Conservation (phyloP, 2,329 filamentous ascomycete genomes). For the Coniochaeta sp. region DNA sequence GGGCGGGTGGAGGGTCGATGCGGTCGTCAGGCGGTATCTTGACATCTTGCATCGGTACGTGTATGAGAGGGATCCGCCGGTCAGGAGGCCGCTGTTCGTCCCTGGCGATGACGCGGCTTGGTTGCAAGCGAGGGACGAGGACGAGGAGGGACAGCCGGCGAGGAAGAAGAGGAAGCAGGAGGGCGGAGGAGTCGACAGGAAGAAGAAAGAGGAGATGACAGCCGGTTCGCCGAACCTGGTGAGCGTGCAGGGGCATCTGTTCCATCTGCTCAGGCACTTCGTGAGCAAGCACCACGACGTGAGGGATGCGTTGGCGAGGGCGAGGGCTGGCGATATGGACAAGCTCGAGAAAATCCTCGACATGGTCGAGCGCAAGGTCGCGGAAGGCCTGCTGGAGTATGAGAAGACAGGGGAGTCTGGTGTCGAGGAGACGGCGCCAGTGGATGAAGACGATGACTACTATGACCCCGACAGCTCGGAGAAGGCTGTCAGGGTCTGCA, state of each 20-base stretch:
- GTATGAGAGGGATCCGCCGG: constrained; percentile 57
- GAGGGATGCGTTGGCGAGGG: constrained; percentile 71
- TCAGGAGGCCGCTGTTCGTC: constrained; percentile 66
- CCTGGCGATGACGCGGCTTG: constrained; percentile 46
- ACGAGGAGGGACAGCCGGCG: constrained; percentile 38
- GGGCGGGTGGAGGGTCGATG: constrained; percentile 84
- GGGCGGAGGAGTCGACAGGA: constrained; percentile 7
- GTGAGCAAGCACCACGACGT: constrained; percentile 75
- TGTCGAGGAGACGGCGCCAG: constrained; percentile 8
- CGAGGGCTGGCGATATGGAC: constrained; percentile 63
- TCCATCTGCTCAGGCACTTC: constrained; percentile 80
- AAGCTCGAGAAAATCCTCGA: constrained; percentile 70
- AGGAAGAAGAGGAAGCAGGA: constrained; percentile 44
- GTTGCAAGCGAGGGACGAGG: constrained; percentile 29
- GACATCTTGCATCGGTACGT: constrained; percentile 82
- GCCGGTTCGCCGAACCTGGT: constrained; percentile 55
- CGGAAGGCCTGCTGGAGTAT: constrained; percentile 64
- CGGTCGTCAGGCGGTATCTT: constrained; percentile 78
- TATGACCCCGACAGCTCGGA: constrained; percentile 51
- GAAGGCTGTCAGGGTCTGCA: constrained; percentile 64
- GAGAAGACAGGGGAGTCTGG: constrained; percentile 35
- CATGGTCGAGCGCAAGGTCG: constrained; percentile 69
- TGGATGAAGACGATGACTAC: constrained; percentile 23
- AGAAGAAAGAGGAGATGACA: constrained; percentile 27
- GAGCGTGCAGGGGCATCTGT: constrained; percentile 85